Evolutionary conservation across 345 rosid species (phyloP).

Genomic region (Gossypium ekmanianum): DNA sequence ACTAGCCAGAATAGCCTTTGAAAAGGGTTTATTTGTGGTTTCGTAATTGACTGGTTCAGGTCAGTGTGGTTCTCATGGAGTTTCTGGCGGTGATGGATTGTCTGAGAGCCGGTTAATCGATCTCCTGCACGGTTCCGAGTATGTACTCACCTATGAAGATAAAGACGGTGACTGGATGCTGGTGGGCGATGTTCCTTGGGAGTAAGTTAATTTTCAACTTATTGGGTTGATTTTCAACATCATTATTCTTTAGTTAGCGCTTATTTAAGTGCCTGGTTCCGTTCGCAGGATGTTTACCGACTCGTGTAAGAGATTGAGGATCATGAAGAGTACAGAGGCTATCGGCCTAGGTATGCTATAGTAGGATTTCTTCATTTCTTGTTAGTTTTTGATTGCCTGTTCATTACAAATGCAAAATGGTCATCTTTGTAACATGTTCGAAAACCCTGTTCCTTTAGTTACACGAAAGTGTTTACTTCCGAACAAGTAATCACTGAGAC

Average conservation of each 20-base stretch:
- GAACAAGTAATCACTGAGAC: background rate
- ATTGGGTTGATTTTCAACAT: background rate
- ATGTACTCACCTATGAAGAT: conserved; percentile 77
- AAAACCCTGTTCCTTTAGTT: background rate
- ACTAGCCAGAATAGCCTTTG: background rate
- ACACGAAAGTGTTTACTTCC: background rate
- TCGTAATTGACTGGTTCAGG: conserved; percentile 32
- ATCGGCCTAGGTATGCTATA: conserved; percentile 48
- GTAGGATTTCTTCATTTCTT: background rate
- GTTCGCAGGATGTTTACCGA: conserved; percentile 61
- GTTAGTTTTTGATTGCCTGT: background rate
- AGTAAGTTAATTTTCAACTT: conserved; percentile 41
- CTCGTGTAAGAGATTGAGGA: conserved; percentile 62
- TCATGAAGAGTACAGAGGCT: conserved; percentile 71
- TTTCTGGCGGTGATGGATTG: conserved; percentile 43
- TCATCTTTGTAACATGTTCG: background rate
- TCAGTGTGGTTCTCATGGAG: conserved; percentile 54
- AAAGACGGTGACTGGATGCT: conserved; percentile 89
- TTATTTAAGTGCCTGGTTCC: conserved; percentile 4
- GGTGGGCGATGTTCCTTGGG: conserved; percentile 90
- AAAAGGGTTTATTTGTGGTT: conserved; percentile 8
- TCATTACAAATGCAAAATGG: background rate
- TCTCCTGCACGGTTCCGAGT: conserved; percentile 70
- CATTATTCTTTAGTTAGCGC: background rate
- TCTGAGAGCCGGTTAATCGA: conserved; percentile 48